These are phyloP conservation scores for Nicotiana benthamiana DNA, from an alignment of 257 asterid genomes.

Conservation along the genomic window DNA sequence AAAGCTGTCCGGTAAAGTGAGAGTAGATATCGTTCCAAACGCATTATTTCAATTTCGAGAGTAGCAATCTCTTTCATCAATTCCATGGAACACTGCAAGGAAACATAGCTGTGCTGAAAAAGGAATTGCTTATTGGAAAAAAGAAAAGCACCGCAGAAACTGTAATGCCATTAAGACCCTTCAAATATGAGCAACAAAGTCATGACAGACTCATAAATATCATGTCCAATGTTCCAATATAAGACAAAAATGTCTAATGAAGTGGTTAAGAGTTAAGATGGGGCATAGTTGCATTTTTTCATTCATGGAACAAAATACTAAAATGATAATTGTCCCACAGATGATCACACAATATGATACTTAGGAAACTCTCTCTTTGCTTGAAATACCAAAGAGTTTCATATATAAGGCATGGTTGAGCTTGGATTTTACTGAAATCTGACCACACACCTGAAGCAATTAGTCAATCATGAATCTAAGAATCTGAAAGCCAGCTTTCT, in stretches of 20 bases:
- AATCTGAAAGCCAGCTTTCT: neutral
- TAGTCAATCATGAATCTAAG: neutral
- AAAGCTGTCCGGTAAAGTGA: conserved; percentile 64
- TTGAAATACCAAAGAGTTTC: neutral
- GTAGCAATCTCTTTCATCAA: conserved; percentile 60
- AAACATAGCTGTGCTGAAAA: neutral
- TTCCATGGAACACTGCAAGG: conserved; percentile 53
- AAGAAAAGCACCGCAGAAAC: neutral
- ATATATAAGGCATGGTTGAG: neutral
- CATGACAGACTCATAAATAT: neutral
- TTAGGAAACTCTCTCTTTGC: neutral
- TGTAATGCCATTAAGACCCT: neutral
- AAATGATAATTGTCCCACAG: neutral
- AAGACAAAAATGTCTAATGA: neutral
- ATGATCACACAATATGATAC: neutral
- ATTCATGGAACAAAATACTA: neutral
- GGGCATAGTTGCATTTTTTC: neutral
- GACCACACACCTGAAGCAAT: neutral
- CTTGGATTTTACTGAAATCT: neutral
- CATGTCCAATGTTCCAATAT: neutral
- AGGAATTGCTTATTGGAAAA: neutral
- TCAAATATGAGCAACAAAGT: neutral
- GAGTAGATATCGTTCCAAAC: conserved; percentile 64
- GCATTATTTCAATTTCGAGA: conserved; percentile 66
- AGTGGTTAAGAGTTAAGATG: neutral